phyloP scores from a whole-genome alignment of 1,284 basidiomycete genomes.

The Cystobasidium sp. region DNA sequence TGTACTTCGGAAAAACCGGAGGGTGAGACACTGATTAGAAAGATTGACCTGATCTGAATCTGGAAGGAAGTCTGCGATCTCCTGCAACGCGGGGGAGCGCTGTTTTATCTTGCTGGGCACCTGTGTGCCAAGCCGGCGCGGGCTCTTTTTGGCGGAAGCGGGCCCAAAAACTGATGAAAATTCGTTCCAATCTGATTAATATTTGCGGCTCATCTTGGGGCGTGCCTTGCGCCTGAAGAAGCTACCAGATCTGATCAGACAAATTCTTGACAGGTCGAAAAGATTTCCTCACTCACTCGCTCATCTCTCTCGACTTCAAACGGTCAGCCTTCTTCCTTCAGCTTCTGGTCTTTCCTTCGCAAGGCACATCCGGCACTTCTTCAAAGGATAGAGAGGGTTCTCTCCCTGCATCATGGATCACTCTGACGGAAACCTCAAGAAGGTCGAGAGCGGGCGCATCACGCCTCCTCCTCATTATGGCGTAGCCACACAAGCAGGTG shows the following conservation, averaged over 20 bases:
- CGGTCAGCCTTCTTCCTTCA: background rate
- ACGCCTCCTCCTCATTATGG: slow-evolving; percentile 27
- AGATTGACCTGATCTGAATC: too few relatives aligned
- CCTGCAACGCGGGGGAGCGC: too few relatives aligned
- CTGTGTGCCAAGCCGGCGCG: too few relatives aligned
- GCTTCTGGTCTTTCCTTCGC: background rate
- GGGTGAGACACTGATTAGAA: too few relatives aligned
- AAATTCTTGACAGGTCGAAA: background rate
- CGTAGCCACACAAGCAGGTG: slow-evolving; percentile 45
- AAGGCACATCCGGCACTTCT: background rate
- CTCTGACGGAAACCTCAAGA: background rate
- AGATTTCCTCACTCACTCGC: background rate
- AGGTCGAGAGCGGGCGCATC: slow-evolving; percentile 2
- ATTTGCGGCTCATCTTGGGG: too few relatives aligned
- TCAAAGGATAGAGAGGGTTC: background rate
- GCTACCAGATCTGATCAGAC: slow-evolving; percentile 11
- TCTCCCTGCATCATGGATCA: background rate
- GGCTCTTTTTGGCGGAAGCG: too few relatives aligned
- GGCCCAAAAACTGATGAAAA: background rate
- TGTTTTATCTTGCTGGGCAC: too few relatives aligned
- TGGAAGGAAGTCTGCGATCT: too few relatives aligned
- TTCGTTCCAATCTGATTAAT: slow-evolving; percentile 16
- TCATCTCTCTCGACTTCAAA: background rate
- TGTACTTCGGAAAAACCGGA: too few relatives aligned
- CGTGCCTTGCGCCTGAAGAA: background rate